Conservation (phyloP, 495 filamentous ascomycete genomes). For the Hyaloscypha bicolor region DNA sequence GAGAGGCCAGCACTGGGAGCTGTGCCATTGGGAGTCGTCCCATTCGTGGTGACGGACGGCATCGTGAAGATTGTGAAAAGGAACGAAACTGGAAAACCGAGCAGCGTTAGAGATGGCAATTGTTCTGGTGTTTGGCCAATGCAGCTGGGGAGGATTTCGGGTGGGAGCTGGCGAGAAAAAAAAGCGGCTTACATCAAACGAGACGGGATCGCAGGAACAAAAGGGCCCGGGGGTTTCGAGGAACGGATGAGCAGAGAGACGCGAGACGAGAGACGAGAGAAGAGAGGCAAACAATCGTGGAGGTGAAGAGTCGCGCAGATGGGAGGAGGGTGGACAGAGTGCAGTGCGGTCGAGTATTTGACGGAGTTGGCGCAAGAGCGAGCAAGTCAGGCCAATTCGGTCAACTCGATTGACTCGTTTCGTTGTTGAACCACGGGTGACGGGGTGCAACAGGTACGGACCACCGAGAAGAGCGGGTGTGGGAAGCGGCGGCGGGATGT, state of each 20-base stretch:
- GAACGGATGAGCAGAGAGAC: neutral
- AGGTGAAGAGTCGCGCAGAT: neutral
- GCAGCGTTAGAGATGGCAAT: constrained; percentile 26
- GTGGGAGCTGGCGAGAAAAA: constrained; percentile 8
- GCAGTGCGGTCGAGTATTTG: neutral
- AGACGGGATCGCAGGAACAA: neutral
- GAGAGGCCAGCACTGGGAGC: constrained; percentile 46
- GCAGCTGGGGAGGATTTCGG: neutral
- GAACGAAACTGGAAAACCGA: constrained; percentile 19
- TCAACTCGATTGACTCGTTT: neutral
- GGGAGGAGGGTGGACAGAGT: neutral
- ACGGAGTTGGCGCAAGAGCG: neutral
- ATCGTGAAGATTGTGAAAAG: constrained; percentile 40
- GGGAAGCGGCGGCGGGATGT: neutral
- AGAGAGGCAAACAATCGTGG: neutral
- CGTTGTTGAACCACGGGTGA: neutral
- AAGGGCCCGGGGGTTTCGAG: neutral
- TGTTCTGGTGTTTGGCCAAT: neutral
- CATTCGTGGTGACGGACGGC: constrained; percentile 44
- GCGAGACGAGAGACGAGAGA: no score
- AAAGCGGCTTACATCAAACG: constrained; percentile 6
- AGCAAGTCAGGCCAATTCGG: neutral
- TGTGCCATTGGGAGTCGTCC: constrained; percentile 40
- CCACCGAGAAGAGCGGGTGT: neutral
- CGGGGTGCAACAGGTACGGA: neutral